Evolutionary conservation across 768 basidiomycete species (phyloP).

Genomic region (Pulveroboletus sp.): DNA sequence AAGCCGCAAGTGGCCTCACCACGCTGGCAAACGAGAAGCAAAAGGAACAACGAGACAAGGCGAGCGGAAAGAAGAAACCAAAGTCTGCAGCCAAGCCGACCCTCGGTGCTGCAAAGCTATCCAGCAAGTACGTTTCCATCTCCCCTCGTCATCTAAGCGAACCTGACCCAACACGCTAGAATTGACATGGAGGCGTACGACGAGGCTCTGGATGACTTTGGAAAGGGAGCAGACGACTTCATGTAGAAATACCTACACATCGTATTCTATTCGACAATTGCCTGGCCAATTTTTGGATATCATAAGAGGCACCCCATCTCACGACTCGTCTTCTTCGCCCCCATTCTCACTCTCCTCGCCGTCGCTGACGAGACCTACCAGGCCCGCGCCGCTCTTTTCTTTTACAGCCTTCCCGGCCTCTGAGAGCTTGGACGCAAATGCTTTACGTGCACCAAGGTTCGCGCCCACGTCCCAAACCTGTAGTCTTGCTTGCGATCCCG

Average conservation of each 20-base stretch:
- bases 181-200: conserved; percentile 81
- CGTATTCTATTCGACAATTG: conserved; percentile 11
- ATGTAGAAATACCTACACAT: conserved; percentile 59
- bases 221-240: conserved; percentile 74
- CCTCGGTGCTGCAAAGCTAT: conserved; percentile 68
- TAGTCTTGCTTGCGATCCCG: conserved; percentile 89
- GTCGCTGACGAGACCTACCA: conserved; percentile 67
- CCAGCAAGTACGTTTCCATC: conserved; percentile 49
- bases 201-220: conserved; percentile 89
- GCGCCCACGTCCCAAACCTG: conserved; percentile 95
- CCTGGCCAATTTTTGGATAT: conserved; percentile 1
- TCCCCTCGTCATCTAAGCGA: not conserved
- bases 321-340: conserved; percentile 41
- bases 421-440: conserved; percentile 75
- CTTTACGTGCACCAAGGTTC: conserved; percentile 78
- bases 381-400: conserved; percentile 64
- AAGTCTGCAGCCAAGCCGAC: conserved; percentile 70
- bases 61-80: conserved; percentile 87
- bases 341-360: conserved; percentile 64
- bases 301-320: not conserved
- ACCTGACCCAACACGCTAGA: conserved; percentile 37
- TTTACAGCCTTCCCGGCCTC: conserved; percentile 67
- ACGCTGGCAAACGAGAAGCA: conserved; percentile 95
- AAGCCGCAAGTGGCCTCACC: conserved; percentile 80
- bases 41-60: conserved; percentile 82